Evolutionary conservation across 2,329 filamentous ascomycete species (phyloP), one percentile per base, ranked within the genome.

Genomic region (Ophiosphaerella korrae): DNA sequence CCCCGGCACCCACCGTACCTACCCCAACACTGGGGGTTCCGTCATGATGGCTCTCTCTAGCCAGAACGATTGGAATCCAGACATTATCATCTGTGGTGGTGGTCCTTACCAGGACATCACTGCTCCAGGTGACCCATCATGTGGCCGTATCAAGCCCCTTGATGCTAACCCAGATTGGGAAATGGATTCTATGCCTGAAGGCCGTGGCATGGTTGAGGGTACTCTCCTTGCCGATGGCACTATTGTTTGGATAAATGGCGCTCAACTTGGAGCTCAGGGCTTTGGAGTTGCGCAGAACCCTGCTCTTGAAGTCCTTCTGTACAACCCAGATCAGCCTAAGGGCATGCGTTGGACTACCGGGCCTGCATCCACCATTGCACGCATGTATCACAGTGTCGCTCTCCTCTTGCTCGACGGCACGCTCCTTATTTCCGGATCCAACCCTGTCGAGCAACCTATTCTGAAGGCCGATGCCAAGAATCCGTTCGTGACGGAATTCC

Each of bases 201-300:
- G 80, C 24, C 80, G 83, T 52, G 79, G 78, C 41, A 86, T 86
- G 83, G 80, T 85, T 31, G 83, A 85, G 67, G 82, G 80, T 26
- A 79, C 80, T 33, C 74, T 85, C 9, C 78, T 87, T 33, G 79
- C 84, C 7, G 84, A 87, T 58, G 84, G 84, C 33, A 85, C 80
- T 2, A 77, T 84, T 35, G 67, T 97, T 44, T 85, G 80, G 77
- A 71, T 85, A 50, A 86, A 86, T 62, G 84, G 84, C 50, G 81
- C 78, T 60, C 80, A 81, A 52, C 71, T 74, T 51, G 84, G 84
- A 54, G 79, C 81, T 26, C 82, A 86, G 72, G 84, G 84, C 13
- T 87, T 86, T 67, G 82, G 79, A 32, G 72, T 86, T 44, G 83
- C 81, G 29, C 72, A 73, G 12, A 67, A 79, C 31, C 83, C 84